These are phyloP conservation scores for Albugo candida DNA, from an alignment of 352 stramenopile species.

Conservation along the genomic window DNA sequence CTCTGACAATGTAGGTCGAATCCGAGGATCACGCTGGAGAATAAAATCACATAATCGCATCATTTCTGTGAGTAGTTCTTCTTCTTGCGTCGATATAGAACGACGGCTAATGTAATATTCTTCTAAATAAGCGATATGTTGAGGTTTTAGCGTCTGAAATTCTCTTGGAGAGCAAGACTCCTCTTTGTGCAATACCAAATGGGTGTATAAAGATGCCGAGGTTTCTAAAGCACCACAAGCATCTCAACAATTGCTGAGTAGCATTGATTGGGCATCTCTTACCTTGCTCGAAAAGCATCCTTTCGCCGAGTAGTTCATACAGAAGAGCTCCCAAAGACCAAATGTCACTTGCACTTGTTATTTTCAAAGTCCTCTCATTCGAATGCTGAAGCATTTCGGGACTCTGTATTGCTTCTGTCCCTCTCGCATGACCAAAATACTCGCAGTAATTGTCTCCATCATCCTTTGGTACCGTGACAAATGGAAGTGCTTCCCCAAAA, in stretches of 20 bases:
- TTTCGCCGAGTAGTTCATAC: slow-evolving; percentile 41
- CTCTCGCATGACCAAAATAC: slow-evolving; percentile 12
- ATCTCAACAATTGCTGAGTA: background rate
- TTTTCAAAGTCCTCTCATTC: background rate
- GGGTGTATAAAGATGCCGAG: slow-evolving; percentile 33
- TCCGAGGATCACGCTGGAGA: background rate
- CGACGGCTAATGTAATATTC: no score
- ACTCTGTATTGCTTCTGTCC: slow-evolving; percentile 60
- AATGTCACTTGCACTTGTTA: slow-evolving; percentile 32
- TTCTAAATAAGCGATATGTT: no score
- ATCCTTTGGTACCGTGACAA: background rate
- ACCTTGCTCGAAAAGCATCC: slow-evolving; percentile 47
- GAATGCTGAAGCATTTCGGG: slow-evolving; percentile 23
- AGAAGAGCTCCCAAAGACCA: slow-evolving; percentile 57
- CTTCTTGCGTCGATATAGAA: no score
- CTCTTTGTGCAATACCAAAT: slow-evolving; percentile 21
- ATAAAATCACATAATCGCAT: background rate
- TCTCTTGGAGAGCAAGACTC: background rate
- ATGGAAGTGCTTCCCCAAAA: slow-evolving; percentile 39
- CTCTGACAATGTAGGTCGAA: background rate
- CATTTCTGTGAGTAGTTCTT: background rate
- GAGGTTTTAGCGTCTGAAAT: no score
- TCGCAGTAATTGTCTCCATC: background rate
- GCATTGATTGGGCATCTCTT: background rate
- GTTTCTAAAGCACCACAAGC: slow-evolving; percentile 18